Base-by-base conservation (phyloP, 2,329 filamentous ascomycete genomes). In the Fusarium decemcellulare region DNA sequence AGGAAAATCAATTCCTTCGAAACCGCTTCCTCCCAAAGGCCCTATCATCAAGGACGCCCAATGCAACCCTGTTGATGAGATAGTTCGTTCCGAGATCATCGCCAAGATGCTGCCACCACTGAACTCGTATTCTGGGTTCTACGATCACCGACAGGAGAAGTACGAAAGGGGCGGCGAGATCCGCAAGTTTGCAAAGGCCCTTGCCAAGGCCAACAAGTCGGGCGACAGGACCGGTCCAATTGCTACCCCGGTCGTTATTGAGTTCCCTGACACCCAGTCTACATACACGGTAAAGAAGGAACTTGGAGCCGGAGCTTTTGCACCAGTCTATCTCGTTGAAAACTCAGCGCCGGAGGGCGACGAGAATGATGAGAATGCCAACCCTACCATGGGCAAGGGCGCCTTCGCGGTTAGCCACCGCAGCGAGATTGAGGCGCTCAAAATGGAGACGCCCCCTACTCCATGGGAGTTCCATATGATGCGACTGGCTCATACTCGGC, bases 401-500 rank as follows among this genome's bases (percentile, higher is more conserved):
- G 81, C 85, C 12, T 89, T 91, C 74, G 83, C 87, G n/a, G 75
- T 85, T 10, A 83, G 82, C 36, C 82, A 84, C 47, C 89, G 92
- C 43, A 83, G 83, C 44, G 68, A 83, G 2, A 85, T 96, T 6
- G 94, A 98, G 79, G 96, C 96, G 2, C 86, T 99, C 72, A 99
- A 99, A 81, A 95, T 97, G 90, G 96, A 99, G 81, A 88, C 92
- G 34, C 94, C 95, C 1, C 93, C 95, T 0, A 92, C 91, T 6
- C 87, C 93, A 0, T 99, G 96, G 96, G 96, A 99, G 77, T 99
- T 98, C 77, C 93, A 97, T 81, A 97, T 99, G 80, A 94, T 98
- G 84, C 91, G 93, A 2, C 88, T 94, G 59, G 90, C 93, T 2
- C 93, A 95, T 68, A 84, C 88, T 23, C 92, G 96, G 1, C 85